Percentiles rank a stretch among this genome's conserved stretches.
These are phyloP conservation scores for Amanita molliuscula DNA, from an alignment of 768 basidiomycete species.

Conservation along the genomic window DNA sequence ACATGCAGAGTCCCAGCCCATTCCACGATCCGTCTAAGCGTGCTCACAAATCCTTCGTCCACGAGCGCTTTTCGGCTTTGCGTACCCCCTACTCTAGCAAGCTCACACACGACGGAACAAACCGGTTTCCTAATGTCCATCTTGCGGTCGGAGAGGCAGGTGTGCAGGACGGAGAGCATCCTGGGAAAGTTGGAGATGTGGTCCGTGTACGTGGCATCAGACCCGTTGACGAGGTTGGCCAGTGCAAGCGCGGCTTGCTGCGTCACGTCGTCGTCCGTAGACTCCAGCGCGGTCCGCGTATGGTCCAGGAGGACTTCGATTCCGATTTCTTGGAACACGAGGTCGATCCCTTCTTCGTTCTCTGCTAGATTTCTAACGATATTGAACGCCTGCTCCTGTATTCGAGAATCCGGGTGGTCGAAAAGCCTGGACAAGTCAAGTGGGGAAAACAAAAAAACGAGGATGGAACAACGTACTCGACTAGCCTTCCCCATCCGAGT, in stretches of 20 bases:
- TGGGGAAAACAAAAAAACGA: too few species aligned
- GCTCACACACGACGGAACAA: conserved; percentile 46
- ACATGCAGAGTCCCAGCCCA: conserved; percentile 18
- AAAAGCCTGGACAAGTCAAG: conserved; percentile 35
- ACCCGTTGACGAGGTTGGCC: conserved; percentile 61
- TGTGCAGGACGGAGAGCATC: conserved; percentile 44
- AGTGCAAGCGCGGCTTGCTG: conserved; percentile 52
- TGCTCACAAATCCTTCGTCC: conserved; percentile 30
- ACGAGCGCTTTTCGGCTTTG: conserved; percentile 20
- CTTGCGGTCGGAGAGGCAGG: conserved; percentile 48
- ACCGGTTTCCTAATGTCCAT: conserved; percentile 51
- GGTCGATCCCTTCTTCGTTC: conserved; percentile 47
- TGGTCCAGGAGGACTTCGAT: conserved; percentile 31
- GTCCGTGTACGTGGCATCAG: conserved; percentile 32
- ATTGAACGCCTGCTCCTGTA: conserved; percentile 66
- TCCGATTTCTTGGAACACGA: conserved; percentile 49
- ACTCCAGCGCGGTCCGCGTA: conserved; percentile 39
- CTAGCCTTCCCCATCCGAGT: conserved; percentile 55
- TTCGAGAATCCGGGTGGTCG: conserved; percentile 36
- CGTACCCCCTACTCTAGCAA: conserved; percentile 33
- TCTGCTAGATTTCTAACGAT: conserved; percentile 61
- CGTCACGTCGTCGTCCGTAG: conserved; percentile 39
- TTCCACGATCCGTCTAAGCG: conserved; percentile 31
- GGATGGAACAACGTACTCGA: conserved; percentile 30
- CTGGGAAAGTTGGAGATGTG: conserved; percentile 39